Evolutionary conservation across 352 stramenopile genomes (phyloP).

Genomic region (Pythium utonaiense): DNA sequence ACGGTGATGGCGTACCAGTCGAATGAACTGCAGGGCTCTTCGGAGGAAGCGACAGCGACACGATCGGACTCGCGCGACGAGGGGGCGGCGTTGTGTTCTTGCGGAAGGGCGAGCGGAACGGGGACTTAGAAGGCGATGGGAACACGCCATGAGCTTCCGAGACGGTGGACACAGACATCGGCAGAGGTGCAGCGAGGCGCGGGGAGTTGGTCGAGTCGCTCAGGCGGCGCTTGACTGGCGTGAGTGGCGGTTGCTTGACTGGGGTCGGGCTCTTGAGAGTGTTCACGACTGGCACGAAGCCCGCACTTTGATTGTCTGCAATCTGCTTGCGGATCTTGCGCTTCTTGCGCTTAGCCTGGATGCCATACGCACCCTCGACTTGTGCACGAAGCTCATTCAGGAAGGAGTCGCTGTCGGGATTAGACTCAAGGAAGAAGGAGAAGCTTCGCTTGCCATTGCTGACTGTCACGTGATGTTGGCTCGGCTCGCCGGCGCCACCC

Average conservation of each 20-base stretch:
- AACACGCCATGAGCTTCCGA: constrained; percentile 38
- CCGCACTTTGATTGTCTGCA: constrained; percentile 37
- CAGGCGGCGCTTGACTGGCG: constrained; percentile 38
- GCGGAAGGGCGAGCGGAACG: constrained; percentile 69
- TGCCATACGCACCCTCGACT: constrained; percentile 45
- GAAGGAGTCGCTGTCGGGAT: constrained; percentile 46
- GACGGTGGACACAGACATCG: constrained; percentile 35
- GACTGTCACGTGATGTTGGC: constrained; percentile 40
- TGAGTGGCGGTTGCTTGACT: constrained; percentile 12
- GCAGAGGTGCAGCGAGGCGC: constrained; percentile 43
- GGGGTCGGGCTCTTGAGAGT: constrained; percentile 52
- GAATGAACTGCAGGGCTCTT: constrained; percentile 16
- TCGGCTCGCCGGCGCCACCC: constrained; percentile 1
- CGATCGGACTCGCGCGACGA: constrained; percentile 20
- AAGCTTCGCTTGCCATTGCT: constrained; percentile 65
- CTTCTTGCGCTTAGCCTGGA: constrained; percentile 67
- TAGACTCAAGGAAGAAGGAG: constrained; percentile 47
- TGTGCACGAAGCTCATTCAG: constrained; percentile 63
- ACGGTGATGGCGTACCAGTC: constrained; percentile 18
- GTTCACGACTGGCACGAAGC: constrained; percentile 70
- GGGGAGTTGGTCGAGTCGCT: constrained; percentile 45
- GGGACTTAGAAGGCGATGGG: constrained; percentile 57
- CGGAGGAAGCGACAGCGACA: constrained; percentile 20
- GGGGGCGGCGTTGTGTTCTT: constrained; percentile 53
- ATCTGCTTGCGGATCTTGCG: constrained; percentile 78